phyloP scores from a whole-genome alignment of 371 early-diverging fungal genomes.

The Mortierella sp. region DNA sequence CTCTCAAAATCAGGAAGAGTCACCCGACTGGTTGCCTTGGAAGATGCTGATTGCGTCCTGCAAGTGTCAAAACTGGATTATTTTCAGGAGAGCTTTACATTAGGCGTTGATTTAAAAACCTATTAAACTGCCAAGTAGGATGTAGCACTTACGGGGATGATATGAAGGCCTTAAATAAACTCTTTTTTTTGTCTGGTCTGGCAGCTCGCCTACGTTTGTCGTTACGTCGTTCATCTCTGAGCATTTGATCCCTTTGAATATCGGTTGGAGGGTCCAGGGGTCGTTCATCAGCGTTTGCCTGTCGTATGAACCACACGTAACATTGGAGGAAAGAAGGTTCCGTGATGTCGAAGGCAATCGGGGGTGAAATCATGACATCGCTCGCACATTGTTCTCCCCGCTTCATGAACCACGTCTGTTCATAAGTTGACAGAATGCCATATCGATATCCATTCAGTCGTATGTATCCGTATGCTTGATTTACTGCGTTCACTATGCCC shows the following conservation, averaged over 20 bases:
- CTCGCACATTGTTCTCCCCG: neutral
- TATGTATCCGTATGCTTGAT: constrained; percentile 37
- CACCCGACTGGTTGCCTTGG: neutral
- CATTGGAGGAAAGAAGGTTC: constrained; percentile 41
- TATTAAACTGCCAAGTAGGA: neutral
- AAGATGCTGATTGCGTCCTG: neutral
- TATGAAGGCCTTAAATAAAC: neutral
- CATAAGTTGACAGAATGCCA: constrained; percentile 32
- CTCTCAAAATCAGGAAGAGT: constrained; percentile 8
- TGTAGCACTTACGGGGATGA: neutral
- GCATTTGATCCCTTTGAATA: neutral
- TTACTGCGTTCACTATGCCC: constrained; percentile 5
- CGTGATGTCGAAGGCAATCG: constrained; percentile 4
- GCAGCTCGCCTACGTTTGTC: neutral
- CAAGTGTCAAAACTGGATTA: neutral
- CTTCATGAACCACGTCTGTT: constrained; percentile 32
- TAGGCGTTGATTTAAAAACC: neutral
- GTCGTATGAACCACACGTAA: constrained; percentile 30
- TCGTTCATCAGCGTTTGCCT: constrained; percentile 13
- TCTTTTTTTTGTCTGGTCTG: neutral
- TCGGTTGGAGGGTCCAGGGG: constrained; percentile 2
- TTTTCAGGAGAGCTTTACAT: neutral
- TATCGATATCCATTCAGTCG: constrained; percentile 26
- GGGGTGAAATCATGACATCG: constrained; percentile 18
- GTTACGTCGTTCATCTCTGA: constrained; percentile 5